Base-by-base conservation (phyloP, 129 eudicot genomes). In the Dittrichia graveolens region DNA sequence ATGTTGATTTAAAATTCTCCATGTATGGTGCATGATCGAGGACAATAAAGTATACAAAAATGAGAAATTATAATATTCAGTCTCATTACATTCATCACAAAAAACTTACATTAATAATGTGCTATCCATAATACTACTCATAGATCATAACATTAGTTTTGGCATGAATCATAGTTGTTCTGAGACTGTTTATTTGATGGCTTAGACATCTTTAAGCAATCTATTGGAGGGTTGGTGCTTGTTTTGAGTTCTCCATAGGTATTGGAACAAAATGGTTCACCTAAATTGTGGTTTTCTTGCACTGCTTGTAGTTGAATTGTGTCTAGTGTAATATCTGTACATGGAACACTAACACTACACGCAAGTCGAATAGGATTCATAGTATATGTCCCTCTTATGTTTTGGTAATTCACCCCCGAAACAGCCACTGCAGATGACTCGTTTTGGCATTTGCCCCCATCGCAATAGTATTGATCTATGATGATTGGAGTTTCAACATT, bases 391-490 rank as follows among this genome's bases (percentile, higher is more conserved):
- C 97, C 97, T 77, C 80, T 84, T 71, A 91, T 84, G 56, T 78
- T 83, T 40, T 81, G 77, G 61, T 84, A 91, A 9, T 80, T 40
- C 59, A 91, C 56, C 13, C 80, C 84, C 0, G 92, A 75, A 52
- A 91, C 61, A 8, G 83, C 77, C 61, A 91, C 96, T 1, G 96
- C 88, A 54, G 97, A 86, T 9, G 88, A 67, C 73, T 84, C 72
- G 71, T 82, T 91, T 24, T 53, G 58, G 67, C 96, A 86, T n/a
- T 77, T 76, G 9, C 64, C 43, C 7, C 89, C 87, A 9, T 75
- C 84, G n/a, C 96, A 85, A 52, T 91, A 91, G 82, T 48, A 91
- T 56, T 91, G 96, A 64, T 91, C 96, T 1, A 91, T 91, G 11
- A 84, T 72, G n/a, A 88, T 91, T 0, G 97, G 89, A 12, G 77